A percentile compares a stretch with the other conserved stretches of the same genome.
These are phyloP conservation scores for Cadophora sp. DNA, from an alignment of 2,329 filamentous ascomycete genomes.

Conservation along the genomic window DNA sequence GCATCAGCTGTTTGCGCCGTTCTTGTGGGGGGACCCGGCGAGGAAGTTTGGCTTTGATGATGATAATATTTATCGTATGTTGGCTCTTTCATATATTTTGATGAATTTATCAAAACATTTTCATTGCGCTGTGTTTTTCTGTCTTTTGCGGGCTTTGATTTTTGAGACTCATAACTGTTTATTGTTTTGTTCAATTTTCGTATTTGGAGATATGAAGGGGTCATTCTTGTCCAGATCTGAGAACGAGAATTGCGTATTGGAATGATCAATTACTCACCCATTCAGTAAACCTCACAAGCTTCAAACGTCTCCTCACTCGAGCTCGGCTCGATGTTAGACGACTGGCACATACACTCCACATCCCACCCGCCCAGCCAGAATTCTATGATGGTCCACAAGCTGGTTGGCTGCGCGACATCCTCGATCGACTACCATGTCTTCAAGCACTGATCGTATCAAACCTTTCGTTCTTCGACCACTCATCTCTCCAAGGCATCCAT, in stretches of 20 bases:
- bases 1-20: constrained; percentile 32
- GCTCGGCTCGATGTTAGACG: constrained; percentile 31
- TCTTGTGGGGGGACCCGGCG: constrained; percentile 35
- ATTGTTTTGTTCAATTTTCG: neutral
- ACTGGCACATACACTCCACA: constrained; percentile 33
- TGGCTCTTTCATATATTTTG: constrained; percentile 3
- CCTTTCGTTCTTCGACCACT: constrained; percentile 36
- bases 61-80: constrained; percentile 36
- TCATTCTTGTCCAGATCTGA: neutral
- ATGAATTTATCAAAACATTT: neutral
- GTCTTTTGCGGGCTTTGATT: neutral
- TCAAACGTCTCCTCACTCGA: constrained; percentile 32
- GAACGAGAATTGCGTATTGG: neutral
- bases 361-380: constrained; percentile 34
- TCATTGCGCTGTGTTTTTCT: neutral
- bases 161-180: neutral
- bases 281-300: constrained; percentile 32
- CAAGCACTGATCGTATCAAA: constrained; percentile 35
- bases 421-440: constrained; percentile 32
- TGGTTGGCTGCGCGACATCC: constrained; percentile 35
- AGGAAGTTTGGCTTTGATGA: constrained; percentile 33
- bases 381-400: constrained; percentile 35
- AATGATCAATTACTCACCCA: constrained; percentile 15
- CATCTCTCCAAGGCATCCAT: constrained; percentile 31
- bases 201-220: no score